Evolutionary conservation across 1,284 basidiomycete genomes (phyloP).

Genomic region (Kalmanozyma brasiliensis): DNA sequence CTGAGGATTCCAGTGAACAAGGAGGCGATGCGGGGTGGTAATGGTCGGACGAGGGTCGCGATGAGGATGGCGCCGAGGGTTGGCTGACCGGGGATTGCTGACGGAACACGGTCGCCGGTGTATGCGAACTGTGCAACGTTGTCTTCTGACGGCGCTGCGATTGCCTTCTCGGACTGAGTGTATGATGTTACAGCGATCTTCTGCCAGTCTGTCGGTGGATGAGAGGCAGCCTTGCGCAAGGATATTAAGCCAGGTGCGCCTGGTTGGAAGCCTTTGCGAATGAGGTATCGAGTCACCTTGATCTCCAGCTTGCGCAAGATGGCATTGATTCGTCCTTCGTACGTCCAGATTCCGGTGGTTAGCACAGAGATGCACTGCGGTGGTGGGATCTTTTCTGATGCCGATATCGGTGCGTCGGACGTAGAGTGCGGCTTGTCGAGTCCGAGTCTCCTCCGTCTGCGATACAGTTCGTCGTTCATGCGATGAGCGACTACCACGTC

Average conservation of each 20-base stretch:
- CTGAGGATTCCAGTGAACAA: conserved; percentile 4
- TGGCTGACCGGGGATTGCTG: conserved; percentile 11
- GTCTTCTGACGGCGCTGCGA: background rate
- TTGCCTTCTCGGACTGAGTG: background rate
- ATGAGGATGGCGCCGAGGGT: conserved; percentile 29
- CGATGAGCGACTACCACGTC: conserved; percentile 88
- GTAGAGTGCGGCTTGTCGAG: conserved; percentile 22
- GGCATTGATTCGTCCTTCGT: conserved; percentile 63
- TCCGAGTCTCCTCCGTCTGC: conserved; percentile 37
- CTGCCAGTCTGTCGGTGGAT: conserved; percentile 22
- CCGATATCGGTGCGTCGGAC: conserved; percentile 3
- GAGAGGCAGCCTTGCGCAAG: conserved; percentile 3
- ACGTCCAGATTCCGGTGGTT: conserved; percentile 64
- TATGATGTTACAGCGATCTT: conserved; percentile 7
- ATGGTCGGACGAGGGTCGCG: conserved; percentile 20
- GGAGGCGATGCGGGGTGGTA: conserved; percentile 28
- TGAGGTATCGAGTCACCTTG: conserved; percentile 32
- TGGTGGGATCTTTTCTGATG: conserved; percentile 4
- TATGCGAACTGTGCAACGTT: conserved; percentile 16
- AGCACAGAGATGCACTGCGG: conserved; percentile 62
- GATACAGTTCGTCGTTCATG: conserved; percentile 61
- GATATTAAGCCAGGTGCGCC: conserved; percentile 34
- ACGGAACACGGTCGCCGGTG: conserved; percentile 23
- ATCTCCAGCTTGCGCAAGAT: conserved; percentile 63
- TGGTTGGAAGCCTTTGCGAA: conserved; percentile 39